Evolutionary conservation across 805 yeast species (phyloP).

Genomic region (Cyberlindnera galapagoensis): DNA sequence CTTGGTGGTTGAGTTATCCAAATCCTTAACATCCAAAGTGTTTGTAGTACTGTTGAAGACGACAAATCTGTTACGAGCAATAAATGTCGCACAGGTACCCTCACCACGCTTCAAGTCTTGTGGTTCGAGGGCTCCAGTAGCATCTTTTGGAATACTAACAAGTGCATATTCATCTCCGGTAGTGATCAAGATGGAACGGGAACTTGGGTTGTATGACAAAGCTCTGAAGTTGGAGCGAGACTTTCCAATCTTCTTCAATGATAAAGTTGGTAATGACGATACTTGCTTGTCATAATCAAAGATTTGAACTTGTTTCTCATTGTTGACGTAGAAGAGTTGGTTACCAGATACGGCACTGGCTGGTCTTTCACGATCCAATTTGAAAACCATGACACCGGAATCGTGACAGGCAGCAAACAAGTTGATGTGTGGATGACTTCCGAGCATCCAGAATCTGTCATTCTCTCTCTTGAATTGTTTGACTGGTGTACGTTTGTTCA

Average conservation of each 20-base stretch:
- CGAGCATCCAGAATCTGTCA: conserved; percentile 91
- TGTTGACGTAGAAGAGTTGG: conserved; percentile 67
- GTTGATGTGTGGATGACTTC: conserved; percentile 85
- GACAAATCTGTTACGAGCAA: conserved; percentile 92
- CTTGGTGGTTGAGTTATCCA: conserved; percentile 77
- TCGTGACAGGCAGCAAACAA: conserved; percentile 96
- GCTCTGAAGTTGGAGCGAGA: conserved; percentile 82
- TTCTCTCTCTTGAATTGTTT: conserved; percentile 90
- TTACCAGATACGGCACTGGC: conserved; percentile 73
- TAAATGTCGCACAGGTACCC: conserved; percentile 82
- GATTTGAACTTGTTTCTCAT: conserved; percentile 79
- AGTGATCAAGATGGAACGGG: conserved; percentile 77
- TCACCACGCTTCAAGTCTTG: conserved; percentile 71
- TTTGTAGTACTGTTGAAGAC: conserved; percentile 61
- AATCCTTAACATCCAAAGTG: conserved; percentile 75
- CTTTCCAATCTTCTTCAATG: conserved; percentile 78
- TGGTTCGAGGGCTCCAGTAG: conserved; percentile 92
- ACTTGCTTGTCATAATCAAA: conserved; percentile 64
- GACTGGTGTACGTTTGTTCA: conserved; percentile 87
- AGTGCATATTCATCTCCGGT: conserved; percentile 73
- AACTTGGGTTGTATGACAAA: conserved; percentile 87
- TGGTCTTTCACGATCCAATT: conserved; percentile 95
- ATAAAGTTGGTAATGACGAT: conserved; percentile 68
- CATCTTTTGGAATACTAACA: conserved; percentile 74
- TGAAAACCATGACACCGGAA: conserved; percentile 96